Evolutionary conservation across 148 eudicot genomes (phyloP).

Genomic region (Polygonum maritimum): DNA sequence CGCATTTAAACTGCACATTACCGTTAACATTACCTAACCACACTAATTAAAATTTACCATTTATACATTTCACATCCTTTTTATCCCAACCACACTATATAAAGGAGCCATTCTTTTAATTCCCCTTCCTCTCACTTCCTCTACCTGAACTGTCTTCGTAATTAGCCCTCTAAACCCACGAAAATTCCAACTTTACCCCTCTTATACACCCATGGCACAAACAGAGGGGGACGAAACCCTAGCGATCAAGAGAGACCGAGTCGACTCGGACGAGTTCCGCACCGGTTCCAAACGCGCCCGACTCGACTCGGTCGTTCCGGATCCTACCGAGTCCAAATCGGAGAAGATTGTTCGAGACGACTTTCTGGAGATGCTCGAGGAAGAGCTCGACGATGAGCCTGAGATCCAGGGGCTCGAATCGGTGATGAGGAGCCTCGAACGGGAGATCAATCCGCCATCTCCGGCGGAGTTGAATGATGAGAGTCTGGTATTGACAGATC

Average conservation of each 20-base stretch:
- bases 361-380: slow-evolving; percentile 26
- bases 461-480: background rate
- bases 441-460: slow-evolving; percentile 19
- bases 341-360: slow-evolving; percentile 1
- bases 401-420: slow-evolving; percentile 28
- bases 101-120: background rate
- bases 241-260: slow-evolving; percentile 14
- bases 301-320: background rate
- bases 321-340: background rate
- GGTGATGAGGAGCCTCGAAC: slow-evolving; percentile 31
- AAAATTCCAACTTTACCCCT: background rate
- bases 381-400: slow-evolving; percentile 14
- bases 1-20: background rate
- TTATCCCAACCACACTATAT: background rate
- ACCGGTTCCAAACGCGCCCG: no score
- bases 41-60: background rate
- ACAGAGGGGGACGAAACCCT: background rate
- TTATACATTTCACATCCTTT: background rate
- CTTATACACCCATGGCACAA: background rate
- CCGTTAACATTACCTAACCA: background rate
- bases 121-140: background rate
- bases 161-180: background rate
- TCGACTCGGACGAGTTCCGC: background rate
- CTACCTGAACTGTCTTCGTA: background rate
- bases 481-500: background rate